Conservation (phyloP, 345 rosid genomes). For the Boechera divaricarpa region DNA sequence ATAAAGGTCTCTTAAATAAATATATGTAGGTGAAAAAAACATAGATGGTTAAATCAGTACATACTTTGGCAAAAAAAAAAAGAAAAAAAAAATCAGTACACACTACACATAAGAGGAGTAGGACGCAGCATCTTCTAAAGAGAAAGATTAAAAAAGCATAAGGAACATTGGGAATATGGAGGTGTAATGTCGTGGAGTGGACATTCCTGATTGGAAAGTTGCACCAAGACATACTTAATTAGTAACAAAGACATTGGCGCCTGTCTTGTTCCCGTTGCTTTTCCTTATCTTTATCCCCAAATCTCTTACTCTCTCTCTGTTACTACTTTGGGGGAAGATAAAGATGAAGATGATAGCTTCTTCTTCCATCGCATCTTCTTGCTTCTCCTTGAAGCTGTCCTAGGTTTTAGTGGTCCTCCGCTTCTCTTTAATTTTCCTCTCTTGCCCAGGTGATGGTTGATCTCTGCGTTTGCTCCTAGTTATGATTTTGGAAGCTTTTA, state of each 20-base stretch:
- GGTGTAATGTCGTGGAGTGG: no score
- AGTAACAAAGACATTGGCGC: constrained; percentile 32
- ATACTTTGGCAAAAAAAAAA: no score
- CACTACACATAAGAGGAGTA: no score
- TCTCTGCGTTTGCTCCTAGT: neutral
- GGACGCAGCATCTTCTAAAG: no score
- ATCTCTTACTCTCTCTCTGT: neutral
- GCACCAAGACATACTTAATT: neutral
- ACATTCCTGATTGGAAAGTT: no score
- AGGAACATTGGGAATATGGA: no score
- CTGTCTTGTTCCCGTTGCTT: constrained; percentile 47
- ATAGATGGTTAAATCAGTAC: no score
- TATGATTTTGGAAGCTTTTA: neutral
- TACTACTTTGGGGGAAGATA: constrained; percentile 4
- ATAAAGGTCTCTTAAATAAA: no score
- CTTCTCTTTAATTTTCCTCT: neutral
- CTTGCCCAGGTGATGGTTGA: constrained; percentile 14
- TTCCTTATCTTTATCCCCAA: constrained; percentile 35
- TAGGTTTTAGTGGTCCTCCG: constrained; percentile 1
- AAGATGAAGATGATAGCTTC: constrained; percentile 4
- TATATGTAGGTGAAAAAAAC: no score
- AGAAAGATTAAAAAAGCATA: no score
- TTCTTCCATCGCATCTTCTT: constrained; percentile 1
- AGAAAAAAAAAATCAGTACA: no score
- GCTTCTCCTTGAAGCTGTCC: constrained; percentile 24